Base-by-base conservation (phyloP, 805 yeast genomes). In the Priceomyces melissophilus region DNA sequence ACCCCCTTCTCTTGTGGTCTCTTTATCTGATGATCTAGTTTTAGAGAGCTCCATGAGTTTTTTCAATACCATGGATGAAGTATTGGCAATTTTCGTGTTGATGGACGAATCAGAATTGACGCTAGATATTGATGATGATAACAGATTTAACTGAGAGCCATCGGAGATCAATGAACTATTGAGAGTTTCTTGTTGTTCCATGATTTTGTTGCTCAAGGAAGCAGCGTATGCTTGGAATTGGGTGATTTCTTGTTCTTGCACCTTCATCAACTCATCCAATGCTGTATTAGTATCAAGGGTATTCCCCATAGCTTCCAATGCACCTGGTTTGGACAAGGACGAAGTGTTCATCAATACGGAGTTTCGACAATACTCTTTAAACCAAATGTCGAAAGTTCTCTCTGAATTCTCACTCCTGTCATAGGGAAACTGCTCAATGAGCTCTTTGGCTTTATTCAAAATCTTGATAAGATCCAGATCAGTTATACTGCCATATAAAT, bases 321-420 rank as follows among this genome's bases (percentile, higher is more conserved):
- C n/a, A n/a, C n/a, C n/a, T n/a, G n/a, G n/a, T n/a, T n/a, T n/a
- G n/a, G 25, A 5, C 13, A 55, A 32, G n/a, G 31, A 37, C 7
- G 73, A 67, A 0, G 71, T 57, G n/a, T 57, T 68, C 38, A 51
- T 35, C 10, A 67, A 46, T 2, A 67, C 73, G 1, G 73, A 67
- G 30, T 48, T 40, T 3, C 35, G 29, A 45, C 67, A 68, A 44
- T 53, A 65, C 23, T 60, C 50, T n/a, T 53, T 47, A 38, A 68
- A 68, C 72, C 70, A 67, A 15, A 54, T 47, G 15, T 53, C 53
- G 39, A 50, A 62, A 8, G 67, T 63, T 9, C 42, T 32, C 4
- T 41, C 35, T 1, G 57, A 30, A 32, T 54, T 57, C 3, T 50
- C 42, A 9, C 60, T 41, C 2, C 42, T 37, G 13, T 52, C 48